phyloP scores from a whole-genome alignment of 169 alveolate genomes.

The Babesia sp. region DNA sequence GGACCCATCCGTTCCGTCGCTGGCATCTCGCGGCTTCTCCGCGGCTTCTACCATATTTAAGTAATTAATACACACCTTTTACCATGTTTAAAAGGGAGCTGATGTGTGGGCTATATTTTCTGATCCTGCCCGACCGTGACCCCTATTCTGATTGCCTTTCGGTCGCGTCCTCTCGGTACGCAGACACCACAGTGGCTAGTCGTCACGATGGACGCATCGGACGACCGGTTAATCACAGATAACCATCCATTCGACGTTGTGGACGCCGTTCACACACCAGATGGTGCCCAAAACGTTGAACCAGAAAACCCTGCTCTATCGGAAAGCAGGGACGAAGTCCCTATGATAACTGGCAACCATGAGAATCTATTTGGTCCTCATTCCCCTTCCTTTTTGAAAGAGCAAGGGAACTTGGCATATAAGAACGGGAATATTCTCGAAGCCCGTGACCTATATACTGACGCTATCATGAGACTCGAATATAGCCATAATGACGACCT shows the following conservation, averaged over 20 bases:
- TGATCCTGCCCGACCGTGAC: background rate
- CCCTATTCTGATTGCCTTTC: background rate
- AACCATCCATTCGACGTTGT: too few species aligned
- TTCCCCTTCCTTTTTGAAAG: slow-evolving; percentile 54
- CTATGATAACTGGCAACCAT: slow-evolving; percentile 6
- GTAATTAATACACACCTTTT: background rate
- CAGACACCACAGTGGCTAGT: background rate
- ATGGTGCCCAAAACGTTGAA: too few species aligned
- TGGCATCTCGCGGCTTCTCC: background rate
- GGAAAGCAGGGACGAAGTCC: slow-evolving; percentile 8
- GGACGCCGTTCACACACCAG: too few species aligned
- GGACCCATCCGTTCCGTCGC: slow-evolving; percentile 18
- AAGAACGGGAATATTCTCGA: slow-evolving; percentile 38
- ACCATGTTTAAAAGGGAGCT: background rate
- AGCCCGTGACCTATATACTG: slow-evolving; percentile 69
- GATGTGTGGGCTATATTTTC: background rate
- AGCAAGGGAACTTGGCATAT: slow-evolving; percentile 63
- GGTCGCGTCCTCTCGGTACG: background rate
- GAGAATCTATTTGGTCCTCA: slow-evolving; percentile 37
- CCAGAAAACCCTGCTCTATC: too few species aligned
- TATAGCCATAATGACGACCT: slow-evolving; percentile 53
- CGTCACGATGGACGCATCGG: background rate
- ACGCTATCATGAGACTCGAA: slow-evolving; percentile 70
- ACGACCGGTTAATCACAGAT: background rate
- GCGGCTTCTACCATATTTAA: slow-evolving; percentile 10